A percentile compares a stretch with the other conserved stretches of the same genome.
Evolutionary conservation across 169 alveolate genomes (phyloP).

Genomic region (Theileria parva): DNA sequence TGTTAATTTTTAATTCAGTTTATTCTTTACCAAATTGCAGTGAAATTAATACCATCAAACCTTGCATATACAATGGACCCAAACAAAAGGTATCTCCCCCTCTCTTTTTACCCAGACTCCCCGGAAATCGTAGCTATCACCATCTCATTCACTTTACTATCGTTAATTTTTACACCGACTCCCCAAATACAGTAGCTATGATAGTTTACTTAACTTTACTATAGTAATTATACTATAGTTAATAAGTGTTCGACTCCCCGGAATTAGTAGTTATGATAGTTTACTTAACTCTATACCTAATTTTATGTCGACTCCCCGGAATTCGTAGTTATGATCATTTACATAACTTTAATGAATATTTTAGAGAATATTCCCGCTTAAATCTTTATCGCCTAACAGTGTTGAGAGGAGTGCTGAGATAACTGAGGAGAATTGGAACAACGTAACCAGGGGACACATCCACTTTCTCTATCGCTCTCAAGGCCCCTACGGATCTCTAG

Average conservation of each 20-base stretch:
- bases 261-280: no score
- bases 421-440: conserved; percentile 39
- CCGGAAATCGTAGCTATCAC: background rate
- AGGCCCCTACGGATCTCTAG: conserved; percentile 64
- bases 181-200: background rate
- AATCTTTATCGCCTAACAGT: conserved; percentile 9
- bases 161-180: no score
- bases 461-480: conserved; percentile 26
- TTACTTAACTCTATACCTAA: no score
- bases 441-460: conserved; percentile 28
- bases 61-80: conserved; percentile 30
- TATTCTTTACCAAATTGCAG: conserved; percentile 2
- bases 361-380: conserved; percentile 8
- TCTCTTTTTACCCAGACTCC: no score
- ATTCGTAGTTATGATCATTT: no score
- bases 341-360: no score
- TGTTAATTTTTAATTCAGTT: background rate
- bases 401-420: background rate
- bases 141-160: no score
- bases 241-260: no score
- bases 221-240: background rate
- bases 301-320: no score
- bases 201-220: background rate
- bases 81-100: background rate
- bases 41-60: background rate